Conservation (phyloP, 148 eudicot genomes). For the Fagopyrum tataricum region DNA sequence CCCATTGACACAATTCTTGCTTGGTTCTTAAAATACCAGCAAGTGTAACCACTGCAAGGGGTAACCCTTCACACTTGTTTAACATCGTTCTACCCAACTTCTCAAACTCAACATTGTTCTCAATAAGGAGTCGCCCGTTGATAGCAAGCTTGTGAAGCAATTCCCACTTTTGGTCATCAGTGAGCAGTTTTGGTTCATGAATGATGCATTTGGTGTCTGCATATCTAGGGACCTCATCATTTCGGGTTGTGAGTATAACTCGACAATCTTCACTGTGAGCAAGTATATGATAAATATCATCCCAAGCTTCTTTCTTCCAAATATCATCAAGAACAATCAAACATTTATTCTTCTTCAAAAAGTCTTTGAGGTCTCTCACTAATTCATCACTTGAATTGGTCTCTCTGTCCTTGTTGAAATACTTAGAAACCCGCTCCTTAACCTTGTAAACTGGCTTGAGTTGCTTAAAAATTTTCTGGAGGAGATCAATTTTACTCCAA, state of each 20-base stretch:
- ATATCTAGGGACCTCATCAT: too few relatives aligned
- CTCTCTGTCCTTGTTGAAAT: neutral
- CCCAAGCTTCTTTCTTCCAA: conserved; percentile 6
- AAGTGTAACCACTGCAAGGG: too few relatives aligned
- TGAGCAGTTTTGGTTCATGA: too few relatives aligned
- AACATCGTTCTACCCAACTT: too few relatives aligned
- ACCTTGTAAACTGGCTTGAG: too few relatives aligned
- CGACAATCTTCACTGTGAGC: conserved; percentile 7
- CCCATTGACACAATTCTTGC: too few relatives aligned
- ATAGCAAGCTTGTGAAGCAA: conserved; percentile 15
- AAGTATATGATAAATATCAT: neutral
- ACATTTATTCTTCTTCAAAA: conserved; percentile 4
- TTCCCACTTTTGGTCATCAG: too few relatives aligned
- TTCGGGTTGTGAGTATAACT: conserved; percentile 23
- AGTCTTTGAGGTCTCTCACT: neutral
- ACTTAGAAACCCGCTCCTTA: too few relatives aligned
- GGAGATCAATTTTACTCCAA: neutral
- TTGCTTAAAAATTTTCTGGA: neutral
- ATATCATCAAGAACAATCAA: neutral
- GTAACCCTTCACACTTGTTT: too few relatives aligned
- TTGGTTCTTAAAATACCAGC: too few relatives aligned
- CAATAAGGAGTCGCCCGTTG: neutral
- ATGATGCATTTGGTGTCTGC: too few relatives aligned
- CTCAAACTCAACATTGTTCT: too few relatives aligned
- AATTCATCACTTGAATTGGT: neutral